These are phyloP conservation scores for Scolecobasidium constrictum DNA, from an alignment of 2,329 filamentous ascomycete species.

Conservation along the genomic window DNA sequence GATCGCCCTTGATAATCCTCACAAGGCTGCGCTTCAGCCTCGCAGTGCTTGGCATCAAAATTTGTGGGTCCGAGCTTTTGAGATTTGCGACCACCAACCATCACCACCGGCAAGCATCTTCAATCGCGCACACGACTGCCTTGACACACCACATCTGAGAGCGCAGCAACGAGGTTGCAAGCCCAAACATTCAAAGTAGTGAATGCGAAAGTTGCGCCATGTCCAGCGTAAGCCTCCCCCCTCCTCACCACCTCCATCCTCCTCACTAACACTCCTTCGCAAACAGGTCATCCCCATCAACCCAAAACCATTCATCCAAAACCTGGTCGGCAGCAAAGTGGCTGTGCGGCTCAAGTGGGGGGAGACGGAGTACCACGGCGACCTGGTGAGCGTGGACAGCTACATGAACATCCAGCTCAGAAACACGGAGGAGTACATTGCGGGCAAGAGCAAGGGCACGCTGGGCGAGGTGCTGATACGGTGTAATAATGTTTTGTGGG, in stretches of 20 bases:
- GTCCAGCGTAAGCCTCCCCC: not conserved
- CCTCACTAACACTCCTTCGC: not conserved
- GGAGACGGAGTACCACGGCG: constrained; percentile 93
- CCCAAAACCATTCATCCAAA: constrained; percentile 91
- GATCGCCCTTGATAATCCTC: no score
- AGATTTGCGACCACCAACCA: no score
- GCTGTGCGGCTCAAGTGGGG: constrained; percentile 95
- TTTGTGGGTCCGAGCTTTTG: no score
- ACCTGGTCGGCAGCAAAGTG: constrained; percentile 85
- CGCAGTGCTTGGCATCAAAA: no score
- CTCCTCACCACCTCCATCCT: not conserved
- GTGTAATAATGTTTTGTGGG: constrained; percentile 98
- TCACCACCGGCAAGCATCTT: no score
- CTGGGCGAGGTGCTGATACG: constrained; percentile 88
- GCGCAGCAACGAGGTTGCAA: no score
- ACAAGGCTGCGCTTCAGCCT: no score
- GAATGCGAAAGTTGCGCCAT: no score
- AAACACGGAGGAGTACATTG: constrained; percentile 84
- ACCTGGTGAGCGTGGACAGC: constrained; percentile 83
- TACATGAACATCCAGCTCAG: constrained; percentile 98
- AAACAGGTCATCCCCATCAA: constrained; percentile 77
- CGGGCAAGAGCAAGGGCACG: constrained; percentile 72
- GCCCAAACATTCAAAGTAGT: no score
- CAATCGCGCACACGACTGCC: no score
- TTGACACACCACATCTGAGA: no score